These are phyloP conservation scores for Kwoniella sp. DNA, from an alignment of 768 basidiomycete genomes.

Conservation along the genomic window DNA sequence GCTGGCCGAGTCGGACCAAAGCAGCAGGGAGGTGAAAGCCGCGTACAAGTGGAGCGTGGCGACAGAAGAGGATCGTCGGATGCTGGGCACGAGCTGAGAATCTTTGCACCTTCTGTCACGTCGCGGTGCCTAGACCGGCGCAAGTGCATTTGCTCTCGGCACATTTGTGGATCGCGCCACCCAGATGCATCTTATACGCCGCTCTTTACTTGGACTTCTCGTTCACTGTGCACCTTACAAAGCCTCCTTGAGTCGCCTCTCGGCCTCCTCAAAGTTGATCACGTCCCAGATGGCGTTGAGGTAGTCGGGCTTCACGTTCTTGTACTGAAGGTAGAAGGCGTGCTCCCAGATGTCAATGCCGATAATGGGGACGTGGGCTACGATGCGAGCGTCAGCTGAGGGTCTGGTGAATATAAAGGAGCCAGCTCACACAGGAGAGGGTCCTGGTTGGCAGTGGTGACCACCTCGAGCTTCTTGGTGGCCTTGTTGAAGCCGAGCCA, in stretches of 20 bases:
- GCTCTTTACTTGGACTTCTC: neutral
- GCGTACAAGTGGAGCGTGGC: slow-evolving; percentile 1
- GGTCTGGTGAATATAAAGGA: neutral
- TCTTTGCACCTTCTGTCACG: too few species aligned
- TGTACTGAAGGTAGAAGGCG: slow-evolving; percentile 90
- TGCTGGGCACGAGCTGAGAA: too few species aligned
- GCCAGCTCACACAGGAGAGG: slow-evolving; percentile 61
- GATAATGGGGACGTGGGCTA: slow-evolving; percentile 77
- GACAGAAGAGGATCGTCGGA: neutral
- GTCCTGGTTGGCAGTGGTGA: slow-evolving; percentile 95
- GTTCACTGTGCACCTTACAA: slow-evolving; percentile 7
- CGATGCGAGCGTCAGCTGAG: neutral
- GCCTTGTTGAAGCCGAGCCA: slow-evolving; percentile 77
- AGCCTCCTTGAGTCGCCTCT: slow-evolving; percentile 58
- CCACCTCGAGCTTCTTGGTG: slow-evolving; percentile 75
- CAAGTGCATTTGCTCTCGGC: too few species aligned
- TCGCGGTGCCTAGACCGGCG: too few species aligned
- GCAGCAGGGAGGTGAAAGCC: neutral
- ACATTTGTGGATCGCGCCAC: neutral
- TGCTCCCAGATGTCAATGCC: slow-evolving; percentile 96
- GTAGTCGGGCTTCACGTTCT: slow-evolving; percentile 91
- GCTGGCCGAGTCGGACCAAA: neutral
- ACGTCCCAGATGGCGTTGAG: slow-evolving; percentile 93
- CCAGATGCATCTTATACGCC: neutral
- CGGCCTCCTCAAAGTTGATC: slow-evolving; percentile 92